These are phyloP conservation scores for Bipolaris gigantea DNA, from an alignment of 2,329 filamentous ascomycete genomes.

Conservation along the genomic window DNA sequence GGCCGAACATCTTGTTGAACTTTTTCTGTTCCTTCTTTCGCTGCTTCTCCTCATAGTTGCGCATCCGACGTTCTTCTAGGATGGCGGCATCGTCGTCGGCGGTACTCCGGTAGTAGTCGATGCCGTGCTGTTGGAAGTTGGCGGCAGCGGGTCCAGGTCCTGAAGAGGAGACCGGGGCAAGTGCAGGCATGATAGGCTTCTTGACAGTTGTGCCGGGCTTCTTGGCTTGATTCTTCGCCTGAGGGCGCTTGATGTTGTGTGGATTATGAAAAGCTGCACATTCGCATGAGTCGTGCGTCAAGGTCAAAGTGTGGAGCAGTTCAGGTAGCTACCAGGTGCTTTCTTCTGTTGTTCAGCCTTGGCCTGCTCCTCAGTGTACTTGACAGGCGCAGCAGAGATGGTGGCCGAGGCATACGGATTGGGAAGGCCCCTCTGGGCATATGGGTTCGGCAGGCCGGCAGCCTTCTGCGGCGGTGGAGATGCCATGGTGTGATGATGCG, in stretches of 20 bases:
- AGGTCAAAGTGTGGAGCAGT: slow-evolving; percentile 20
- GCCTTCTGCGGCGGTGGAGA: slow-evolving; percentile 29
- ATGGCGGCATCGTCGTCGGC: slow-evolving; percentile 77
- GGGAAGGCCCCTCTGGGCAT: slow-evolving; percentile 29
- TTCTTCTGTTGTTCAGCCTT: slow-evolving; percentile 38
- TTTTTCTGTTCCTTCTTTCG: slow-evolving; percentile 64
- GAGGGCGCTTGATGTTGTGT: slow-evolving; percentile 39
- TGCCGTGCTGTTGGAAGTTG: slow-evolving; percentile 24
- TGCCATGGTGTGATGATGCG: slow-evolving; percentile 25
- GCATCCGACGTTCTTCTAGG: slow-evolving; percentile 68
- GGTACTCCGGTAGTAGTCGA: slow-evolving; percentile 66
- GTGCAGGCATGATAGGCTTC: slow-evolving; percentile 29
- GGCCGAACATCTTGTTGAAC: slow-evolving; percentile 63
- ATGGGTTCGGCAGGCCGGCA: slow-evolving; percentile 32
- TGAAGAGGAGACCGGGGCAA: slow-evolving; percentile 19
- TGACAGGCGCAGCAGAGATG: slow-evolving; percentile 34
- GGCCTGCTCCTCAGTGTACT: slow-evolving; percentile 34
- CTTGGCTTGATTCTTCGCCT: slow-evolving; percentile 38
- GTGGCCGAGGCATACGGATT: slow-evolving; percentile 35
- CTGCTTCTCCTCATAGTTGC: slow-evolving; percentile 70
- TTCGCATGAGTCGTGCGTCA: slow-evolving; percentile 34
- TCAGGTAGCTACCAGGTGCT: slow-evolving; percentile 39
- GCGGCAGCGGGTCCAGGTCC: slow-evolving; percentile 17
- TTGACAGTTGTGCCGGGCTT: slow-evolving; percentile 23
- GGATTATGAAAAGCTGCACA: slow-evolving; percentile 39